Percentiles rank a stretch among this genome's conserved stretches.
These are phyloP conservation scores for Straminergon stramineum DNA, from an alignment of 225 moss, liverwort and hornwort genomes.

Conservation along the genomic window DNA sequence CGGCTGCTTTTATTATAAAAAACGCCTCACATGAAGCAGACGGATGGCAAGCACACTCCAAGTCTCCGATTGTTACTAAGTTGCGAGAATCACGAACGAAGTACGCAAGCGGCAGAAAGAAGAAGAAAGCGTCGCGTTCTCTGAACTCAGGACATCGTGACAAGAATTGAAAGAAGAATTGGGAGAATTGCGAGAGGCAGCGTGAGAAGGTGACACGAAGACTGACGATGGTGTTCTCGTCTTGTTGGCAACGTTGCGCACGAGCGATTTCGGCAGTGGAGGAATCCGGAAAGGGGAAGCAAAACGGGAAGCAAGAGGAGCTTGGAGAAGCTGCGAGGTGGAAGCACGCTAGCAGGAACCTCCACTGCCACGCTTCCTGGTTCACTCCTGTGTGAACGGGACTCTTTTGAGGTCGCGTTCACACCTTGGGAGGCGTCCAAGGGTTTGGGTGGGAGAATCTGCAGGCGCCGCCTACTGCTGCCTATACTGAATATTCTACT, in stretches of 20 bases:
- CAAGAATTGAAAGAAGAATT: neutral
- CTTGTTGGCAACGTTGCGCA: neutral
- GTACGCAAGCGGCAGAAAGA: neutral
- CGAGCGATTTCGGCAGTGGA: neutral
- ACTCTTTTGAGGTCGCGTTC: neutral
- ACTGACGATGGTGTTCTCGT: neutral
- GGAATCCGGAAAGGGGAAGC: neutral
- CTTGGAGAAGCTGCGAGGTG: constrained; percentile 1
- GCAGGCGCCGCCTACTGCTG: too few relatives aligned
- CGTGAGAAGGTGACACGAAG: neutral
- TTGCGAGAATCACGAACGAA: neutral
- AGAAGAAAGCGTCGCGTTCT: neutral
- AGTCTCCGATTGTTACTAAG: neutral
- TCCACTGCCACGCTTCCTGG: constrained; percentile 1
- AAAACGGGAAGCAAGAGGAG: neutral
- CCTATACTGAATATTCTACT: neutral
- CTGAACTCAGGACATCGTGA: neutral
- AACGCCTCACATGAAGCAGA: neutral
- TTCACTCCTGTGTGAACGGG: neutral
- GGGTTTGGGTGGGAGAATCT: neutral
- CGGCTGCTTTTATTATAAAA: too few relatives aligned
- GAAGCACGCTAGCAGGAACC: neutral
- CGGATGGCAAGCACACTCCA: too few relatives aligned
- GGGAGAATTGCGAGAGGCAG: neutral
- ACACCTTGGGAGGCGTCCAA: neutral